phyloP scores from a whole-genome alignment of 2,329 filamentous ascomycete genomes.

The Pestalotiopsis sp. region DNA sequence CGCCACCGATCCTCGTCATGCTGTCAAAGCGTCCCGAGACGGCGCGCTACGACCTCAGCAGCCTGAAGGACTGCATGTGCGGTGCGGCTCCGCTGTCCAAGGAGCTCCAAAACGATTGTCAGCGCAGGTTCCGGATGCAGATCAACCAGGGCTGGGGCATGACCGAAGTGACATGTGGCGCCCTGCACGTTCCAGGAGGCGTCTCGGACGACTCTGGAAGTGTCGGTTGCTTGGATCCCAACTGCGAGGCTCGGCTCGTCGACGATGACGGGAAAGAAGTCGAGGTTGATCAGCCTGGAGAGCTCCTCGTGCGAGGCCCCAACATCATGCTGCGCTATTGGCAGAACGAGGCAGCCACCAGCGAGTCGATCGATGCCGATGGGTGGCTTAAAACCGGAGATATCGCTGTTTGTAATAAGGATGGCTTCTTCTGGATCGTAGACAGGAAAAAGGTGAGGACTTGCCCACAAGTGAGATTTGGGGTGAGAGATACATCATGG shows the following conservation, averaged over 20 bases:
- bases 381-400: slow-evolving; percentile 65
- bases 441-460: slow-evolving; percentile 52
- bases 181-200: slow-evolving; percentile 43
- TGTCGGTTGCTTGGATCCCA: slow-evolving; percentile 56
- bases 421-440: slow-evolving; percentile 53
- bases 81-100: slow-evolving; percentile 56
- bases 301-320: slow-evolving; percentile 57
- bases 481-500: slow-evolving; percentile 2
- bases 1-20: slow-evolving; percentile 61
- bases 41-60: slow-evolving; percentile 53
- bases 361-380: slow-evolving; percentile 49
- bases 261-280: slow-evolving; percentile 56
- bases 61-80: slow-evolving; percentile 46
- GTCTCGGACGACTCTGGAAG: slow-evolving; percentile 43
- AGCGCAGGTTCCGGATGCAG: slow-evolving; percentile 40
- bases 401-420: slow-evolving; percentile 49
- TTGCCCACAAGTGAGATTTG: neutral
- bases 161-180: slow-evolving; percentile 55
- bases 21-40: slow-evolving; percentile 60
- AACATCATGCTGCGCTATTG: slow-evolving; percentile 63
- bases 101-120: slow-evolving; percentile 48
- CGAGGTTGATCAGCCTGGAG: slow-evolving; percentile 47
- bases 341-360: slow-evolving; percentile 57
- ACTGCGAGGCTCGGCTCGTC: slow-evolving; percentile 55
- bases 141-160: slow-evolving; percentile 62